Percentiles rank a stretch among this genome's conserved stretches.
These are phyloP conservation scores for Ilyonectria destructans DNA, from an alignment of 2,329 filamentous ascomycete genomes.

Conservation along the genomic window DNA sequence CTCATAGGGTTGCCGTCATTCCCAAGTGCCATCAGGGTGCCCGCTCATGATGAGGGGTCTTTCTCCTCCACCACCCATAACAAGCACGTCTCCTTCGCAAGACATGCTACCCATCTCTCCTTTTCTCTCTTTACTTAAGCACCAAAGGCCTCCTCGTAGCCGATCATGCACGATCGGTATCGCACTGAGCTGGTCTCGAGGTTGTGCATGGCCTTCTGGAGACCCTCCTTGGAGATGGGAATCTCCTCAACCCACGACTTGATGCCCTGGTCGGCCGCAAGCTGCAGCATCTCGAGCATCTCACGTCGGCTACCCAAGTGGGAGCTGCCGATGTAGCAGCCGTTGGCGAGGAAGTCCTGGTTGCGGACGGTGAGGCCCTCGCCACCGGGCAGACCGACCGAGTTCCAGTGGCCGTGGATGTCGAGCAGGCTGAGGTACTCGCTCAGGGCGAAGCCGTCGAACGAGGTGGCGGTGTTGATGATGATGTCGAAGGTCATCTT, in stretches of 20 bases:
- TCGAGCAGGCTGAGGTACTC: conserved; percentile 86
- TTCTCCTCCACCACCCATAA: conserved; percentile 26
- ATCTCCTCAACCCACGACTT: conserved; percentile 82
- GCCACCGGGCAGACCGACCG: conserved; percentile 85
- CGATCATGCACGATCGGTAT: conserved; percentile 83
- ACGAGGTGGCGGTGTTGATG: conserved; percentile 81
- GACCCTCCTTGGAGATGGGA: conserved; percentile 80
- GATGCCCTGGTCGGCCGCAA: conserved; percentile 79
- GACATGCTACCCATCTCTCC: not conserved
- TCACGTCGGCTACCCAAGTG: conserved; percentile 81
- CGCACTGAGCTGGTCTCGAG: conserved; percentile 80
- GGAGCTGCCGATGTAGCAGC: conserved; percentile 79
- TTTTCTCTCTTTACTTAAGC: conserved; percentile 49
- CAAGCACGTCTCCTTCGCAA: conserved; percentile 17
- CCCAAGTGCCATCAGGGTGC: conserved; percentile 27
- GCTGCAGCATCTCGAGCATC: conserved; percentile 80
- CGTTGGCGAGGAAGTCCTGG: conserved; percentile 83
- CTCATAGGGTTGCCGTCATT: conserved; percentile 20
- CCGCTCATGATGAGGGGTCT: conserved; percentile 20
- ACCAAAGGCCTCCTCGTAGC: conserved; percentile 79
- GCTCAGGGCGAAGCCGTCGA: conserved; percentile 77
- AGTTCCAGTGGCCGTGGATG: conserved; percentile 86
- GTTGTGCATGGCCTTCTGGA: conserved; percentile 78
- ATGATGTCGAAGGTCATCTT: conserved; percentile 82
- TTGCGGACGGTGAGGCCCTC: conserved; percentile 80